Base-by-base conservation (phyloP, 148 eudicot genomes). In the Vaccinium corymbosum region DNA sequence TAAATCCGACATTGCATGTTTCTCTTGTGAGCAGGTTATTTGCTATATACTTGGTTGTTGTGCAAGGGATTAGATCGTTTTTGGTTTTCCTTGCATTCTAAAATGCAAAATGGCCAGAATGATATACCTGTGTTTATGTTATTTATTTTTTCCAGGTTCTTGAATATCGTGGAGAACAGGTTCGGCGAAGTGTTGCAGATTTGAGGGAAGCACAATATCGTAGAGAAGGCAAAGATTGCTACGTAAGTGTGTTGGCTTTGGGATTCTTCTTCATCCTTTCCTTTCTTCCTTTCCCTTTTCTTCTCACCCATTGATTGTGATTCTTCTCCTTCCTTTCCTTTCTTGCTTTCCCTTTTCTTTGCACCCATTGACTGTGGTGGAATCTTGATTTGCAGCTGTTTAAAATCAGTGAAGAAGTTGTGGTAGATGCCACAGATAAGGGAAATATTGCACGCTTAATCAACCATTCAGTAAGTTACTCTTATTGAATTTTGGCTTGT, bases 151-250 rank as follows among this genome's bases (percentile, higher is more conserved):
- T 80, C 19, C 82, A 80, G 82, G 62, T 77, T 7, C 94, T 97
- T 81, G 99, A 97, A 90, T 97, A 97, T 89, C 95, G 99, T 57
- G 99, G 99, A 61, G 99, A 94, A 89, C 99, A 97, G 88, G 99
- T 97, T 38, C 92, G 99, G 85, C 87, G 99, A 49, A 97, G 97
- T 89, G 87, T 97, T 86, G 99, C 99, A 48, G 99, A 97, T 90
- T 87, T 97, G 87, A 93, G 99, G 86, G 99, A 97, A 86, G 95
- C 93, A 22, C 93, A 89, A 52, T 97, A 97, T 74, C 92, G 93
- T 38, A 46, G 79, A 71, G 92, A 92, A 90, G 99, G 99, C 82
- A 97, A 97, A 91, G 99, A 97, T 86, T 97, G 99, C 89, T 97
- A 97, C 87, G 99, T 97, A 84, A 89, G 99, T 86, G 64, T 6